Percentiles rank a stretch among this genome's conserved stretches.
These are phyloP conservation scores for Trypanosoma avium DNA, from an alignment of 208 protist species.

Conservation along the genomic window DNA sequence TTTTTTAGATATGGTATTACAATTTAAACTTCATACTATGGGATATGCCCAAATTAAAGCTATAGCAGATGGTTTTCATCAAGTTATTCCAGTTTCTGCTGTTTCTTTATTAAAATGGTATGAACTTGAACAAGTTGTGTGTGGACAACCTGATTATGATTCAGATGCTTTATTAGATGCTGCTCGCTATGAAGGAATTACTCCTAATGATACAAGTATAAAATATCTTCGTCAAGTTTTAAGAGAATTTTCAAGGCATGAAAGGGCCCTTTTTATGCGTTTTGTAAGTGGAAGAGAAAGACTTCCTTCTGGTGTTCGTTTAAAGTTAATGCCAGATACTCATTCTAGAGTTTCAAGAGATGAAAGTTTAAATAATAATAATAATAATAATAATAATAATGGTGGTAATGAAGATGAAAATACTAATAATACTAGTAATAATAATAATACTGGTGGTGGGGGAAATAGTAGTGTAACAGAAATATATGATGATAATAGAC, in stretches of 20 bases:
- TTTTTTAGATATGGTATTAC: conserved; percentile 61
- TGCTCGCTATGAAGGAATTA: conserved; percentile 79
- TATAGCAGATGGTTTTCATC: conserved; percentile 81
- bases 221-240: conserved; percentile 81
- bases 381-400: neutral
- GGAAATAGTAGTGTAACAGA: conserved; percentile 12
- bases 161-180: conserved; percentile 78
- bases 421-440: neutral
- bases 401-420: neutral
- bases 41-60: conserved; percentile 53
- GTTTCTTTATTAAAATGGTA: conserved; percentile 85
- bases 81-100: conserved; percentile 73
- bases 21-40: conserved; percentile 57
- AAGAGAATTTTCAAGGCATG: conserved; percentile 68
- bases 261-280: conserved; percentile 87
- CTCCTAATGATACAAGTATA: conserved; percentile 53
- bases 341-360: conserved; percentile 3
- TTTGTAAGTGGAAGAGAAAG: conserved; percentile 92
- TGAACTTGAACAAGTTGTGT: conserved; percentile 91
- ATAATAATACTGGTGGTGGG: too few species aligned
- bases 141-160: conserved; percentile 90
- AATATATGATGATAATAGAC: conserved; percentile 67
- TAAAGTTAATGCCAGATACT: conserved; percentile 81
- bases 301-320: conserved; percentile 68
- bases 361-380: neutral